Evolutionary conservation across 305 asterid genomes (phyloP).

Genomic region (Fraxinus platypoda): DNA sequence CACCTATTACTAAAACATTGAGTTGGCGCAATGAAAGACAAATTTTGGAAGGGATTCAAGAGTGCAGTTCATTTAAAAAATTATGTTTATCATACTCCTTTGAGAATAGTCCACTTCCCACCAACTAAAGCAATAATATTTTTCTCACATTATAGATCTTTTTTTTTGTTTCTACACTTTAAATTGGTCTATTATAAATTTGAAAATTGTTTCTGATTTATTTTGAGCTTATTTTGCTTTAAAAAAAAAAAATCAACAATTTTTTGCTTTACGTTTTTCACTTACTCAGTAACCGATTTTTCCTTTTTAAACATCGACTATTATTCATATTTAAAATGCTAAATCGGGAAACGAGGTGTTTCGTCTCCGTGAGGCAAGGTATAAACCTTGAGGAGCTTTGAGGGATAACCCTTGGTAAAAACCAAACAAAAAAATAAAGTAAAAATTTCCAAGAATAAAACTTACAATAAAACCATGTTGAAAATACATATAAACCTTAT

Average conservation of each 20-base stretch:
- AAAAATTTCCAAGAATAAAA: neutral
- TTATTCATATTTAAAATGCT: neutral
- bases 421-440: neutral
- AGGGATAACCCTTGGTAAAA: neutral
- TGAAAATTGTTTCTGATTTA: neutral
- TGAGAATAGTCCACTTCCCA: neutral
- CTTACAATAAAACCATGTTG: neutral
- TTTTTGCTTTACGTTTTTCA: neutral
- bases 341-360: neutral
- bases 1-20: too few relatives aligned
- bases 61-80: too few relatives aligned
- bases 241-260: too few relatives aligned
- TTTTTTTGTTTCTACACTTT: neutral
- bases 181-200: neutral
- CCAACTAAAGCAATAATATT: neutral
- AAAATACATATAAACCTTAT: neutral
- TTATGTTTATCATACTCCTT: neutral
- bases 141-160: neutral
- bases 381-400: neutral
- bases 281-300: neutral
- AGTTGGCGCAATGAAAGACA: too few relatives aligned
- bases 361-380: neutral
- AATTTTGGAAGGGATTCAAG: too few relatives aligned
- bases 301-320: neutral
- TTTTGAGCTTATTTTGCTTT: neutral